These are phyloP conservation scores for Ligustrum vulgare DNA, from an alignment of 257 asterid species.

Conservation along the genomic window DNA sequence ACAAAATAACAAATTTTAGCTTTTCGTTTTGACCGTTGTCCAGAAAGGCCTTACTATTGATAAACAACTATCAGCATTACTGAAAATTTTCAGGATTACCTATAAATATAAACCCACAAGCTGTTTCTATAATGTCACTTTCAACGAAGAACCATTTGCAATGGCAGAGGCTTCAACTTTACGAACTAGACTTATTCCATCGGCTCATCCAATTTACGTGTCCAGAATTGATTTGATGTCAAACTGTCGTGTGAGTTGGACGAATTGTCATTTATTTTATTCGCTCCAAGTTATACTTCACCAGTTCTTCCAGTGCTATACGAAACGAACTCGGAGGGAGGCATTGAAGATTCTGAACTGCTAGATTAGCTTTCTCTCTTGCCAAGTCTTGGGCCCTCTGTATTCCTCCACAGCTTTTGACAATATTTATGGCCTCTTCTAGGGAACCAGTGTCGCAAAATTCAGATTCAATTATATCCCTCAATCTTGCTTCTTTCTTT, in stretches of 20 bases:
- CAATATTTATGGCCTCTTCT: conserved; percentile 68
- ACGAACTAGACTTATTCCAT: background rate
- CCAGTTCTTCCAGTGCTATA: conserved; percentile 64
- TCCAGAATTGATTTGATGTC: background rate
- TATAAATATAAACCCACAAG: conserved; percentile 28
- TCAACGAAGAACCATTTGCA: conserved; percentile 4
- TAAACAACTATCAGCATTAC: conserved; percentile 16
- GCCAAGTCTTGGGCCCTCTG: conserved; percentile 79
- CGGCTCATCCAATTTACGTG: background rate
- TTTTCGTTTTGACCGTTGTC: conserved; percentile 27
- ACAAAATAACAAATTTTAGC: background rate
- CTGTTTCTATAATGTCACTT: conserved; percentile 10
- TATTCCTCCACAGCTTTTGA: conserved; percentile 71
- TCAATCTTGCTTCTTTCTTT: conserved; percentile 59
- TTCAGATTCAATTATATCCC: conserved; percentile 79
- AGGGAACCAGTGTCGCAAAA: conserved; percentile 77
- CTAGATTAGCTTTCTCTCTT: conserved; percentile 63
- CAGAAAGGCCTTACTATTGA: conserved; percentile 30
- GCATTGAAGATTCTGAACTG: conserved; percentile 62
- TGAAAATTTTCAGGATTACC: conserved; percentile 27
- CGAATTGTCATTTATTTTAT: conserved; percentile 39
- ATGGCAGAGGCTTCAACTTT: background rate
- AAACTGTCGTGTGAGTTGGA: background rate
- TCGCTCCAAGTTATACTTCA: conserved; percentile 73
- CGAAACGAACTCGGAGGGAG: conserved; percentile 63